A percentile compares a stretch with the other conserved stretches of the same genome.
Evolutionary conservation across 2,329 filamentous ascomycete genomes (phyloP).

Genomic region (Colletotrichum brevisporum): DNA sequence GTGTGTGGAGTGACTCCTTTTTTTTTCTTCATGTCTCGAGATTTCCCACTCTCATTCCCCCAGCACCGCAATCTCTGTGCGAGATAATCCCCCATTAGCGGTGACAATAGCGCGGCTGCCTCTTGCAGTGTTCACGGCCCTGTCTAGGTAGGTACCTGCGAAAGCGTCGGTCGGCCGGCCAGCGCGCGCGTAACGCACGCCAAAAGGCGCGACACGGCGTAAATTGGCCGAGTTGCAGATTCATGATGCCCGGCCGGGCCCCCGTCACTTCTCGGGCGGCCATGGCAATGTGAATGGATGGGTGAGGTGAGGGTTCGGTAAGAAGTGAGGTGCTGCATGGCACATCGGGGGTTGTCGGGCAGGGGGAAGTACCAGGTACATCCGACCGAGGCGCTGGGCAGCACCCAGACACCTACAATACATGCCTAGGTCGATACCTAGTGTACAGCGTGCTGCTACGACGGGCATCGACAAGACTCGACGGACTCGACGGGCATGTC

Average conservation of each 20-base stretch:
- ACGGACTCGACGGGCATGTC: background rate
- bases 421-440: background rate
- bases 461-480: background rate
- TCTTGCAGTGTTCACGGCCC: too few relatives aligned
- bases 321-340: constrained; percentile 22
- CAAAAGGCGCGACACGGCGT: constrained; percentile 31
- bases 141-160: too few relatives aligned
- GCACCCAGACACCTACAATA: background rate
- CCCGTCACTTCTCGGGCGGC: constrained; percentile 2
- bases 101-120: too few relatives aligned
- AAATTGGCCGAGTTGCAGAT: constrained; percentile 35
- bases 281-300: background rate
- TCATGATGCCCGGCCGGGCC: constrained; percentile 4
- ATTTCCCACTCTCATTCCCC: too few relatives aligned
- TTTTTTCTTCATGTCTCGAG: too few relatives aligned
- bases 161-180: constrained; percentile 4
- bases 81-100: too few relatives aligned
- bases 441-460: too few relatives aligned
- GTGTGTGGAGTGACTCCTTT: background rate
- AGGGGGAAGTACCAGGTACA: constrained; percentile 26
- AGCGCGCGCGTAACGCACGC: background rate
- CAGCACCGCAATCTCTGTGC: too few relatives aligned
- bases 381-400: background rate
- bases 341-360: constrained; percentile 22
- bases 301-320: constrained; percentile 7